phyloP scores from a whole-genome alignment of 805 yeast species.

The Saccharomycopsis vini region DNA sequence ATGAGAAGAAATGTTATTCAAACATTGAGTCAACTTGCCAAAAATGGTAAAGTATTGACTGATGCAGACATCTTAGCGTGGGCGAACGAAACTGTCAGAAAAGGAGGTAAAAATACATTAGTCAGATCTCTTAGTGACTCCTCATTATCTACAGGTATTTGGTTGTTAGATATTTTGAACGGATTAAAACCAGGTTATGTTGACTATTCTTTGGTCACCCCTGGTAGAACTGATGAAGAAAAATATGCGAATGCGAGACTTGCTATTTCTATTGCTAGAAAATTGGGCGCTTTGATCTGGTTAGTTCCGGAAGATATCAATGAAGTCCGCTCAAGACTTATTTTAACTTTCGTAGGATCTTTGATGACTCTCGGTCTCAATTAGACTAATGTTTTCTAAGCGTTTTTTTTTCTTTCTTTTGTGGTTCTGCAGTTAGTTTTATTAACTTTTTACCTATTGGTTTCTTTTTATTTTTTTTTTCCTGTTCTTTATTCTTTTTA shows the following conservation, averaged over 20 bases:
- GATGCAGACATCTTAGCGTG: constrained; percentile 85
- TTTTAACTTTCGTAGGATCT: constrained; percentile 90
- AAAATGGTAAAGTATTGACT: constrained; percentile 64
- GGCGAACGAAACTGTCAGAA: constrained; percentile 81
- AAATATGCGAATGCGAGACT: constrained; percentile 89
- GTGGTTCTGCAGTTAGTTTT: not conserved
- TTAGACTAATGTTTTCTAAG: not conserved
- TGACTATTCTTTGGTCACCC: constrained; percentile 83
- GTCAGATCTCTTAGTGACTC: constrained; percentile 84
- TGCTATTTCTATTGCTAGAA: constrained; percentile 97
- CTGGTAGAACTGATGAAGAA: constrained; percentile 75
- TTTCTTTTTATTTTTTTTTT: not conserved
- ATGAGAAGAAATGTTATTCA: constrained; percentile 92
- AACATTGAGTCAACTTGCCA: constrained; percentile 65
- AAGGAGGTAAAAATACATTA: constrained; percentile 69
- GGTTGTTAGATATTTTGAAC: constrained; percentile 79
- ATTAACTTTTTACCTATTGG: not conserved
- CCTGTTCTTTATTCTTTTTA: not conserved
- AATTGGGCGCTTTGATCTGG: constrained; percentile 96
- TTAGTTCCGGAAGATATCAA: constrained; percentile 98
- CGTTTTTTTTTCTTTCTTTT: not conserved
- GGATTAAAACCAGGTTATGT: constrained; percentile 97
- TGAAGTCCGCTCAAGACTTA: constrained; percentile 90
- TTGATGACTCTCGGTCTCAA: constrained; percentile 59
- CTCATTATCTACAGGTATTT: constrained; percentile 66